phyloP scores from a whole-genome alignment of 306 rosid species.

The Inga oerstediana region DNA sequence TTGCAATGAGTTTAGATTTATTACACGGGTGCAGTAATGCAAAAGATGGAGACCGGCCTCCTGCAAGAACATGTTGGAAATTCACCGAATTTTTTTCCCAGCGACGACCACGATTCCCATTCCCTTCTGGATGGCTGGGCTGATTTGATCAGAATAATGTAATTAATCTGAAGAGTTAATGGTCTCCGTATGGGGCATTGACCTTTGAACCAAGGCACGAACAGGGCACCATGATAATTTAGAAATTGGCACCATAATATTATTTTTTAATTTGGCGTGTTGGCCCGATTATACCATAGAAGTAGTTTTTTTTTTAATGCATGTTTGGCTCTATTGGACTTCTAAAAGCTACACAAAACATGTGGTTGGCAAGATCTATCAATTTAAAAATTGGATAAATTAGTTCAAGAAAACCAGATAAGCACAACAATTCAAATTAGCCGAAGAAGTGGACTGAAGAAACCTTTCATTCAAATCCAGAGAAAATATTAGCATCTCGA shows the following conservation, averaged over 20 bases:
- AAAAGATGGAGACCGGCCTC: neutral
- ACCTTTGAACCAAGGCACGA: neutral
- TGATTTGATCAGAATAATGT: neutral
- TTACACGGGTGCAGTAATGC: neutral
- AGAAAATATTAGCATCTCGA: no score
- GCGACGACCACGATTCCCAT: neutral
- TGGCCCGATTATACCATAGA: neutral
- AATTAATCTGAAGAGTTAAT: neutral
- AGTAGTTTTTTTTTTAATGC: neutral
- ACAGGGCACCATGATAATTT: neutral
- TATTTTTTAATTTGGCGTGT: neutral
- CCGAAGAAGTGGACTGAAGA: no score
- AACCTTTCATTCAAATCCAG: no score
- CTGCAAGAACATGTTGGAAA: neutral
- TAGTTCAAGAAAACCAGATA: no score
- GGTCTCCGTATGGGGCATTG: neutral
- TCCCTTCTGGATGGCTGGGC: constrained; percentile 25
- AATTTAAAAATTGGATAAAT: no score
- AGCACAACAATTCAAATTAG: no score
- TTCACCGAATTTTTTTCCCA: neutral
- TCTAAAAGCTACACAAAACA: neutral
- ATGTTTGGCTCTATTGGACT: neutral
- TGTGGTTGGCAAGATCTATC: no score
- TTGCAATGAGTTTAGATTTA: neutral
- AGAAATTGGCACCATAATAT: neutral